Percentiles rank a stretch among this genome's conserved stretches.
Conservation (phyloP, 352 stramenopile genomes). For the Pythium biforme region DNA sequence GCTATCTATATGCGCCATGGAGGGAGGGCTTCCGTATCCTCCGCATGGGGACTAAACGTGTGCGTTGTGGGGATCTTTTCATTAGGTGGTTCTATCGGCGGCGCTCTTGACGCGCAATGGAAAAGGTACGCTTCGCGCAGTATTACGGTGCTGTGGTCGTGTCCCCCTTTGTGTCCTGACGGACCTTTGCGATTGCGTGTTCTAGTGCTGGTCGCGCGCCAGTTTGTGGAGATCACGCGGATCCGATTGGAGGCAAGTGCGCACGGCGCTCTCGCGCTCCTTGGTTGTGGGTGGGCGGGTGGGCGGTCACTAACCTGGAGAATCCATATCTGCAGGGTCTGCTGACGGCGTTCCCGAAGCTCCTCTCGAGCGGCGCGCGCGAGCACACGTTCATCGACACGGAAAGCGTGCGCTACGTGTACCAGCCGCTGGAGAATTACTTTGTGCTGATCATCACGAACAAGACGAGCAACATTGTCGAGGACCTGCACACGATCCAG, state of each 20-base stretch:
- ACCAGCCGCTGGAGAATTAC: conserved; percentile 97
- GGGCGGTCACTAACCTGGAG: neutral
- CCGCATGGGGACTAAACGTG: neutral
- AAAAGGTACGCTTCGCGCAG: conserved; percentile 93
- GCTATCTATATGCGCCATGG: no score
- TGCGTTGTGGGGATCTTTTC: neutral
- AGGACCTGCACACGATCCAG: conserved; percentile 98
- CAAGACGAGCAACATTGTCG: conserved; percentile 99
- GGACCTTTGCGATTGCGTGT: neutral
- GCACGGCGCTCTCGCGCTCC: no score
- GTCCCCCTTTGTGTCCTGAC: neutral
- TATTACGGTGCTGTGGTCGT: neutral
- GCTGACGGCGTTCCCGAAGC: conserved; percentile 98
- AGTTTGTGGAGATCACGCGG: conserved; percentile 99
- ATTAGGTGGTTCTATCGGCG: conserved; percentile 96
- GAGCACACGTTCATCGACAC: conserved; percentile 99
- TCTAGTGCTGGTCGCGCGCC: conserved; percentile 92
- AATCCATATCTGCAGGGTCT: conserved; percentile 68
- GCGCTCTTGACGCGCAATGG: conserved; percentile 94
- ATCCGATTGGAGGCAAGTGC: conserved; percentile 98
- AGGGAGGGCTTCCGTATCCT: no score
- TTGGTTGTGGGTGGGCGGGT: no score
- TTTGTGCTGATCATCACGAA: conserved; percentile 99
- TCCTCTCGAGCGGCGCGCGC: conserved; percentile 90
- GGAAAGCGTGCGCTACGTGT: conserved; percentile 98